These are phyloP conservation scores for Xylaria sp. DNA, from an alignment of 495 filamentous ascomycete species.

Conservation along the genomic window DNA sequence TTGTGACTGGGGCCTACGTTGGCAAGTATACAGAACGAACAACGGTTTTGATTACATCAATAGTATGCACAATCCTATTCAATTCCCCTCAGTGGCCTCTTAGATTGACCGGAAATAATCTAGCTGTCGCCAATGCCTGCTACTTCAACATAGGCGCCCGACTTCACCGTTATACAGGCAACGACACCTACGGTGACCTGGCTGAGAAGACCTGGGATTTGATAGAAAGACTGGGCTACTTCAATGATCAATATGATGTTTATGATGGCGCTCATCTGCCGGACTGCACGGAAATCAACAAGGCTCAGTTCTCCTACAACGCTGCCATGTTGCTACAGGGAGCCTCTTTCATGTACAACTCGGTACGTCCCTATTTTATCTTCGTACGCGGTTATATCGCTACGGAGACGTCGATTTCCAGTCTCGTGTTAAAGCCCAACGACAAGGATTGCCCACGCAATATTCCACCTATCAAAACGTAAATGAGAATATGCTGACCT, in stretches of 20 bases:
- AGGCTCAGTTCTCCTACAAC: conserved; percentile 63
- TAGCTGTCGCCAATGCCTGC: conserved; percentile 62
- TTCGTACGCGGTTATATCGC: neutral
- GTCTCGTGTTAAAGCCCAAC: neutral
- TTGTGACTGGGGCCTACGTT: conserved; percentile 76
- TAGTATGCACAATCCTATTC: conserved; percentile 50
- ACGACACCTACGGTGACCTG: conserved; percentile 65
- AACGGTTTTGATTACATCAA: conserved; percentile 76
- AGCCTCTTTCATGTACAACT: conserved; percentile 63
- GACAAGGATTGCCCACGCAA: neutral
- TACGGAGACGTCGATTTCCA: neutral
- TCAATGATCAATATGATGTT: conserved; percentile 49
- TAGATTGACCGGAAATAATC: neutral
- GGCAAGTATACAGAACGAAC: conserved; percentile 81
- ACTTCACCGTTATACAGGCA: conserved; percentile 65
- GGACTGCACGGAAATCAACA: conserved; percentile 49
- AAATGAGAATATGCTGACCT: conserved; percentile 24
- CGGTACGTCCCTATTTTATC: conserved; percentile 42
- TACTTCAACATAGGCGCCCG: conserved; percentile 70
- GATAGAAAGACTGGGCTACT: conserved; percentile 49
- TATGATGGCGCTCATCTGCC: conserved; percentile 57
- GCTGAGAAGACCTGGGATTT: conserved; percentile 67
- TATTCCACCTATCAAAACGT: neutral
- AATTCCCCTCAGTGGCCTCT: neutral
- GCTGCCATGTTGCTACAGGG: conserved; percentile 64